Conservation (phyloP, 2,329 filamentous ascomycete genomes). For the Cladophialophora psammophila region DNA sequence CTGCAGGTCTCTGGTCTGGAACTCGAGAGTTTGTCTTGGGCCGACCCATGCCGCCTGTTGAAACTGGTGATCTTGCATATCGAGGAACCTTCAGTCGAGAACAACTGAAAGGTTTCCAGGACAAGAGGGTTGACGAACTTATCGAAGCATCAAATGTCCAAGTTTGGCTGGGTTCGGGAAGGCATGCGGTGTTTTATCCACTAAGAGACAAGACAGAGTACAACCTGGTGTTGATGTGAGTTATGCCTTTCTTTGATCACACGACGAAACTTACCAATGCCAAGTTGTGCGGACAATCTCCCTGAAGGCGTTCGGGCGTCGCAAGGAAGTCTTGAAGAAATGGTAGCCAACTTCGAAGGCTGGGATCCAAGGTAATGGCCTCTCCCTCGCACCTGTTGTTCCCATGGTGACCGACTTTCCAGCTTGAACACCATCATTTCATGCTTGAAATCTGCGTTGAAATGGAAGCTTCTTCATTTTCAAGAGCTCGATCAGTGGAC, state of each 20-base stretch:
- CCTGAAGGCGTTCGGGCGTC: conserved; percentile 23
- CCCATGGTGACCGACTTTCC: conserved; percentile 6
- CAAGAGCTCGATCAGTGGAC: conserved; percentile 63
- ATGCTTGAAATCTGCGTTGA: conserved; percentile 27
- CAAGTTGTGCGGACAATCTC: conserved; percentile 22
- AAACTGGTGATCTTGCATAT: conserved; percentile 65
- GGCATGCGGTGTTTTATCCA: conserved; percentile 31
- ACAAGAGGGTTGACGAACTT: conserved; percentile 1
- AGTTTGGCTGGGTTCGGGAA: conserved; percentile 22
- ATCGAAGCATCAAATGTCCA: not conserved
- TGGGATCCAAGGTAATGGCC: conserved; percentile 29
- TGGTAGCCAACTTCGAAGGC: conserved; percentile 28
- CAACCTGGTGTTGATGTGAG: conserved; percentile 30
- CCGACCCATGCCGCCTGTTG: conserved; percentile 52
- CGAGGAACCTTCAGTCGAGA: conserved; percentile 17
- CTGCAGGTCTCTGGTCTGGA: conserved; percentile 48
- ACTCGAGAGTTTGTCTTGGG: conserved; percentile 55
- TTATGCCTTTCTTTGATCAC: not conserved
- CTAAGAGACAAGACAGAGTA: conserved; percentile 30
- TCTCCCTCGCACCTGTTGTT: not conserved
- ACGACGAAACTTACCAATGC: conserved; percentile 3
- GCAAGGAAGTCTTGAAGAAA: conserved; percentile 26
- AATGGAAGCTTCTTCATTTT: conserved; percentile 69
- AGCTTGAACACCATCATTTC: conserved; percentile 29
- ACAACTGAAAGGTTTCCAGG: conserved; percentile 4